phyloP scores from a whole-genome alignment of 495 filamentous ascomycete species.

The Hypoxylon cercidicola region DNA sequence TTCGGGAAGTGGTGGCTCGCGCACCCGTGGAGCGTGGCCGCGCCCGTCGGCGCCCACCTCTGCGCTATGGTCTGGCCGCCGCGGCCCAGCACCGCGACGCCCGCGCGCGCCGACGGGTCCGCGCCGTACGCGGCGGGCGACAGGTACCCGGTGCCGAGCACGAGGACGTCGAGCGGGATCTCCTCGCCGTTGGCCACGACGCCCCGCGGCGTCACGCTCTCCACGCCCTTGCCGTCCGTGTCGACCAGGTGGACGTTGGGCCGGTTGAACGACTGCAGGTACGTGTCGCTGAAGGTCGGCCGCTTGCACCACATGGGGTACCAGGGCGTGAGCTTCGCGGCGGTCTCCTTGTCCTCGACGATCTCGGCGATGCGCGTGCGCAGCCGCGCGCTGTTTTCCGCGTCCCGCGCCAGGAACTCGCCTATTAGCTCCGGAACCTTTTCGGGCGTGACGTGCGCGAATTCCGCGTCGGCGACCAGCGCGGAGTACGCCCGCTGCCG shows the following conservation, averaged over 20 bases:
- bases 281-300: slow-evolving; percentile 57
- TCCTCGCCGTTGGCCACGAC: slow-evolving; percentile 53
- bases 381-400: slow-evolving; percentile 29
- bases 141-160: slow-evolving; percentile 61
- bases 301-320: slow-evolving; percentile 61
- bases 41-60: slow-evolving; percentile 51
- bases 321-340: slow-evolving; percentile 55
- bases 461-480: slow-evolving; percentile 46
- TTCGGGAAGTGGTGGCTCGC: slow-evolving; percentile 62
- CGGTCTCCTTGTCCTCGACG: slow-evolving; percentile 55
- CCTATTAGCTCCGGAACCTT: slow-evolving; percentile 49
- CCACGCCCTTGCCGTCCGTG: slow-evolving; percentile 63
- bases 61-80: slow-evolving; percentile 54
- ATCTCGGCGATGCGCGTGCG: slow-evolving; percentile 56
- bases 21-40: slow-evolving; percentile 61
- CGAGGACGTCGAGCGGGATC: slow-evolving; percentile 59
- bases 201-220: slow-evolving; percentile 49
- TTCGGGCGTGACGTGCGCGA: slow-evolving; percentile 43
- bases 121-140: slow-evolving; percentile 45
- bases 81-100: slow-evolving; percentile 55
- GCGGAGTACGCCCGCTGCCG: slow-evolving; percentile 43
- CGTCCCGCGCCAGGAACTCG: slow-evolving; percentile 43
- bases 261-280: slow-evolving; percentile 57
- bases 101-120: slow-evolving; percentile 47
- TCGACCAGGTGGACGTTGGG: slow-evolving; percentile 62